phyloP scores from a whole-genome alignment of 2,329 filamentous ascomycete genomes.

The Talaromyces sp. region DNA sequence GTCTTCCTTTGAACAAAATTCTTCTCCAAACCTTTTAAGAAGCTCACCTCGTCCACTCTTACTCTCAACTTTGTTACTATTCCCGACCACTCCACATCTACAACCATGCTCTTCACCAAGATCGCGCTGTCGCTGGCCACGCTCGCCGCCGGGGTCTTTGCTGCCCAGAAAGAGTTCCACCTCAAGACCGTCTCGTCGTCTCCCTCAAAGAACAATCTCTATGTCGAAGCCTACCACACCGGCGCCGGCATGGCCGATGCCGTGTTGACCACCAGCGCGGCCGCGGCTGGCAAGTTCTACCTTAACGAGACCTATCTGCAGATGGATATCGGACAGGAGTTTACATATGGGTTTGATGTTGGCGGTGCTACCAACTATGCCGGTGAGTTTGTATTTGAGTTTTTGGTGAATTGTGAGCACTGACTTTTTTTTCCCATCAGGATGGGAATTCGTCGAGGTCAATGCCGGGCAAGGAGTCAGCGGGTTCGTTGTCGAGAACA shows the following conservation, averaged over 20 bases:
- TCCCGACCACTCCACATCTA: neutral
- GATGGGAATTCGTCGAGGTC: slow-evolving; percentile 31
- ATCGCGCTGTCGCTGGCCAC: slow-evolving; percentile 18
- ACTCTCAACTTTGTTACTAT: neutral
- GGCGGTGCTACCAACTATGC: slow-evolving; percentile 25
- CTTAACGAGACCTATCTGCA: slow-evolving; percentile 29
- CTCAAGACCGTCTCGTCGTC: slow-evolving; percentile 27
- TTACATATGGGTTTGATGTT: slow-evolving; percentile 27
- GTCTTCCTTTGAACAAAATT: neutral
- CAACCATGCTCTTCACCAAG: slow-evolving; percentile 7
- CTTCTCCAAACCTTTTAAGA: neutral
- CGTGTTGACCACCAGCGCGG: slow-evolving; percentile 22
- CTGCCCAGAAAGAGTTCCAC: slow-evolving; percentile 23
- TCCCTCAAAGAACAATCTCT: slow-evolving; percentile 29
- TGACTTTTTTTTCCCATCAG: slow-evolving; percentile 16
- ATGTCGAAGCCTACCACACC: slow-evolving; percentile 34
- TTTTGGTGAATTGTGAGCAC: neutral
- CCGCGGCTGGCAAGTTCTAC: slow-evolving; percentile 21
- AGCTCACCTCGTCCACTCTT: neutral
- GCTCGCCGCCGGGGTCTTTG: slow-evolving; percentile 21
- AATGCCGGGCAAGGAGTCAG: slow-evolving; percentile 25
- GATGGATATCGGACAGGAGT: slow-evolving; percentile 22
- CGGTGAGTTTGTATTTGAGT: slow-evolving; percentile 19
- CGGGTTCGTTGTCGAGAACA: slow-evolving; percentile 25
- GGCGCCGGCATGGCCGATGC: slow-evolving; percentile 35